Evolutionary conservation across 441 rosid genomes (phyloP).

Genomic region (Croton setiger): DNA sequence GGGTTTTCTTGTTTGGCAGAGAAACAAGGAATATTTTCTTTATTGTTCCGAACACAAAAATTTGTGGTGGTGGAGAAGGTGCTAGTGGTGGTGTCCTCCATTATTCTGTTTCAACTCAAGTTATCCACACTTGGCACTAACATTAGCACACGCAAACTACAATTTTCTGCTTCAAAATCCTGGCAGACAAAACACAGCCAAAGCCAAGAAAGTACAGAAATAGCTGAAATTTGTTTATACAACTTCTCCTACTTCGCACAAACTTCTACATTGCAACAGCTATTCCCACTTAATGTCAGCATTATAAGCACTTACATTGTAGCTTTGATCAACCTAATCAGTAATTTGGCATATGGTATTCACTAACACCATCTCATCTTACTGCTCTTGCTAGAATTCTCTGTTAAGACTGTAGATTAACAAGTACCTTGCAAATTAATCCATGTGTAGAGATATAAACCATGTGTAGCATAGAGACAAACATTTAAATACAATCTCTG

Average conservation of each 20-base stretch:
- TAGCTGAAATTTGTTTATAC: too few relatives aligned
- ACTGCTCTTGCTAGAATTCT: background rate
- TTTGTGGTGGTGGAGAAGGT: too few relatives aligned
- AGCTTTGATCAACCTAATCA: too few relatives aligned
- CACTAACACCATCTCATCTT: background rate
- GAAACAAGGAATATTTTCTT: slow-evolving; percentile 24
- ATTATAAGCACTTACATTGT: background rate
- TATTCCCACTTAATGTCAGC: background rate
- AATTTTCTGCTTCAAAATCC: too few relatives aligned
- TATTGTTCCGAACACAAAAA: background rate
- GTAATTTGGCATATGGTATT: background rate
- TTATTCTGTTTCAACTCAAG: background rate
- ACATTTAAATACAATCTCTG: background rate
- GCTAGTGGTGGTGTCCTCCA: background rate
- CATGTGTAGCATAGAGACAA: background rate
- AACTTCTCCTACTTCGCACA: too few relatives aligned
- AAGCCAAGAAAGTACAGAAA: too few relatives aligned
- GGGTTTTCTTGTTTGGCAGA: slow-evolving; percentile 18
- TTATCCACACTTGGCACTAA: too few relatives aligned
- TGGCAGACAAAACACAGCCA: too few relatives aligned
- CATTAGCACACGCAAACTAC: too few relatives aligned
- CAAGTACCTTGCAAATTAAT: slow-evolving; percentile 10
- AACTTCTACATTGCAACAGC: background rate
- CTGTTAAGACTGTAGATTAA: background rate
- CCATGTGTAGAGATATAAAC: background rate